Evolutionary conservation across 768 basidiomycete species (phyloP).

Genomic region (Kwoniella newhampshirensis): DNA sequence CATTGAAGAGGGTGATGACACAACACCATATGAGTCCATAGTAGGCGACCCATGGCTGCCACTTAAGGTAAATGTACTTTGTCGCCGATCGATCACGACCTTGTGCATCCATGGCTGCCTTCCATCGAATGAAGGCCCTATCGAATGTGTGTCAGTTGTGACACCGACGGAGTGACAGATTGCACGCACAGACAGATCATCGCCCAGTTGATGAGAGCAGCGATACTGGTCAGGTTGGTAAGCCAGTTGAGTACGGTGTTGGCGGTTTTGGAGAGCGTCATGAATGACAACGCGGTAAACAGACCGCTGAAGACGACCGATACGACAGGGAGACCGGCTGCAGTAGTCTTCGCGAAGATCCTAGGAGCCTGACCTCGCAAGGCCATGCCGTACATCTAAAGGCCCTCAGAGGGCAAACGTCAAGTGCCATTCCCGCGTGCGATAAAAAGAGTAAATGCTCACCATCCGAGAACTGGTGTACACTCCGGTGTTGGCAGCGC

Average conservation of each 20-base stretch:
- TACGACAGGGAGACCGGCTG: not conserved
- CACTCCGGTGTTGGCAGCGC: slow-evolving; percentile 44
- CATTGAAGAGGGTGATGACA: slow-evolving; percentile 1
- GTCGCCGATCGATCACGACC: not conserved
- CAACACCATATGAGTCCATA: not conserved
- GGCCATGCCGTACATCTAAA: not conserved
- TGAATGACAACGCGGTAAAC: not conserved
- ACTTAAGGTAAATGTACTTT: not conserved
- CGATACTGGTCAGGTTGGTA: not conserved
- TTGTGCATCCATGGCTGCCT: not conserved
- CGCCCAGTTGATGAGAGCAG: not conserved
- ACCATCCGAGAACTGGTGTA: slow-evolving; percentile 33
- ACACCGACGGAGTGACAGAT: too few species aligned
- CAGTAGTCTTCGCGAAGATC: slow-evolving; percentile 65
- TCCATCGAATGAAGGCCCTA: slow-evolving; percentile 1
- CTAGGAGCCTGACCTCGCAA: slow-evolving; percentile 56
- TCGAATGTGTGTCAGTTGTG: not conserved
- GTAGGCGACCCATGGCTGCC: not conserved
- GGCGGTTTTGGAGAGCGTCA: not conserved
- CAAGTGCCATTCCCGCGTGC: too few species aligned
- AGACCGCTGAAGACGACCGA: not conserved
- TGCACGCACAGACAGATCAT: not conserved
- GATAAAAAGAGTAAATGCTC: too few species aligned
- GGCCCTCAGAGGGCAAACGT: too few species aligned
- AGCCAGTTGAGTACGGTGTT: slow-evolving; percentile 1